Conservation (phyloP, 139 green algal species). For the Dunaliella primolecta region DNA sequence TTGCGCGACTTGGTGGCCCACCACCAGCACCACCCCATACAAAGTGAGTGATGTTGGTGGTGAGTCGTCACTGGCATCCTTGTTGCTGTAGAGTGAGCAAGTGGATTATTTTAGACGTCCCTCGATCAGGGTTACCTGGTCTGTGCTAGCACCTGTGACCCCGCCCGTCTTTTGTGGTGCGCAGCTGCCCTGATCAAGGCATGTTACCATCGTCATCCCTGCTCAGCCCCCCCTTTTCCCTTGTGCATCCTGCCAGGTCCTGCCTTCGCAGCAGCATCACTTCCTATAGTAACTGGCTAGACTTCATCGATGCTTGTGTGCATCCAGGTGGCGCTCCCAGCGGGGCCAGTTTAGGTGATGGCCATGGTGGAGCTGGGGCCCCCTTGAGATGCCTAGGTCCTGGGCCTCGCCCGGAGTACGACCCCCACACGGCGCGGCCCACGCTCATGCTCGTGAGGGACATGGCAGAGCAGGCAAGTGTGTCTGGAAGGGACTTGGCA, state of each 20-base stretch:
- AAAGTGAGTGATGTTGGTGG: constrained; percentile 1
- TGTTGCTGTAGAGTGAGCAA: too few relatives aligned
- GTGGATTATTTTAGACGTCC: too few relatives aligned
- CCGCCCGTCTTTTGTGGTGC: too few relatives aligned
- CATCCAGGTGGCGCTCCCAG: not conserved
- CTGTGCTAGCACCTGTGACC: too few relatives aligned
- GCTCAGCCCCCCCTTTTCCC: too few relatives aligned
- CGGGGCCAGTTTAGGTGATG: not conserved
- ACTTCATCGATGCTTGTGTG: too few relatives aligned
- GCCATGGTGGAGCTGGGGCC: not conserved
- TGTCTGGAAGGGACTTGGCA: not conserved
- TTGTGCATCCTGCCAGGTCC: too few relatives aligned
- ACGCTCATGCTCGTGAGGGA: constrained; percentile 49
- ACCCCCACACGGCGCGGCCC: constrained; percentile 38
- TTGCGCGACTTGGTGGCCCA: constrained; percentile 34
- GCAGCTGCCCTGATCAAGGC: too few relatives aligned
- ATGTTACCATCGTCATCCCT: too few relatives aligned
- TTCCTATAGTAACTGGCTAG: too few relatives aligned
- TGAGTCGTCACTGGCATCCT: not conserved
- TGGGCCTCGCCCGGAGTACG: constrained; percentile 28
- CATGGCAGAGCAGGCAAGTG: constrained; percentile 38
- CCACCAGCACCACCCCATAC: not conserved
- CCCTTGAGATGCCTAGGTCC: constrained; percentile 13
- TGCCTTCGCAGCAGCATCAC: too few relatives aligned
- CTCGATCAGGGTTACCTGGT: too few relatives aligned